These are phyloP conservation scores for Draba incana DNA, from an alignment of 345 rosid genomes.

Conservation along the genomic window DNA sequence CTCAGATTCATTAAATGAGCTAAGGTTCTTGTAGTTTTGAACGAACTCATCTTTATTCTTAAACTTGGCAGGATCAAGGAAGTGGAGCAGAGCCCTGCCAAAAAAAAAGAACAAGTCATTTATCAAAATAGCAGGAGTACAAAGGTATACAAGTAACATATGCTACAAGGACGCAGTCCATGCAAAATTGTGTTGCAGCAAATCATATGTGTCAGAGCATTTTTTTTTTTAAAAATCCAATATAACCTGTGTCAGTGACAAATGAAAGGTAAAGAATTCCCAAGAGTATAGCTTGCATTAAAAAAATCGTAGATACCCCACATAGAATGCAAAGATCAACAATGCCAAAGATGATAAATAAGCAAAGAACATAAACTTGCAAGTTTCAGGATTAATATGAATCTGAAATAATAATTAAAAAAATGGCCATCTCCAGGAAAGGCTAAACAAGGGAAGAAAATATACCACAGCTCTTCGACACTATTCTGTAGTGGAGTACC, in stretches of 20 bases:
- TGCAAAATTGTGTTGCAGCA: background rate
- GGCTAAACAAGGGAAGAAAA: slow-evolving; percentile 27
- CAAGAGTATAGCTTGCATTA: slow-evolving; percentile 28
- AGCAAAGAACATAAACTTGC: background rate
- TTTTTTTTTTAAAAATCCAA: background rate
- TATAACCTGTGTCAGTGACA: slow-evolving; percentile 13
- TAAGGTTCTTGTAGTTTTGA: slow-evolving; percentile 96
- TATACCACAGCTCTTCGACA: slow-evolving; percentile 98
- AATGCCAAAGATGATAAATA: slow-evolving; percentile 8
- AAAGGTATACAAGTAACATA: slow-evolving; percentile 12
- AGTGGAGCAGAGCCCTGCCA: slow-evolving; percentile 95
- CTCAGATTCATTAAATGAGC: slow-evolving; percentile 95
- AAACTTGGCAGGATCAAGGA: slow-evolving; percentile 92
- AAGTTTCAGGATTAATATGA: slow-evolving; percentile 13
- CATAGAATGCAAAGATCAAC: slow-evolving; percentile 15
- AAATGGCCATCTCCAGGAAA: slow-evolving; percentile 5
- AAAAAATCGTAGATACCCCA: slow-evolving; percentile 3
- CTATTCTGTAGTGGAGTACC: slow-evolving; percentile 99
- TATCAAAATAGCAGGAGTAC: slow-evolving; percentile 6
- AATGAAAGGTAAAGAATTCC: slow-evolving; percentile 13
- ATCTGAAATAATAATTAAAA: background rate
- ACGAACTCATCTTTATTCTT: slow-evolving; percentile 92
- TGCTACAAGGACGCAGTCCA: slow-evolving; percentile 1
- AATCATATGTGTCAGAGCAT: slow-evolving; percentile 19
- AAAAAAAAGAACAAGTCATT: slow-evolving; percentile 12